Conservation (phyloP, 208 protist species). For the Leishmania turanica region DNA sequence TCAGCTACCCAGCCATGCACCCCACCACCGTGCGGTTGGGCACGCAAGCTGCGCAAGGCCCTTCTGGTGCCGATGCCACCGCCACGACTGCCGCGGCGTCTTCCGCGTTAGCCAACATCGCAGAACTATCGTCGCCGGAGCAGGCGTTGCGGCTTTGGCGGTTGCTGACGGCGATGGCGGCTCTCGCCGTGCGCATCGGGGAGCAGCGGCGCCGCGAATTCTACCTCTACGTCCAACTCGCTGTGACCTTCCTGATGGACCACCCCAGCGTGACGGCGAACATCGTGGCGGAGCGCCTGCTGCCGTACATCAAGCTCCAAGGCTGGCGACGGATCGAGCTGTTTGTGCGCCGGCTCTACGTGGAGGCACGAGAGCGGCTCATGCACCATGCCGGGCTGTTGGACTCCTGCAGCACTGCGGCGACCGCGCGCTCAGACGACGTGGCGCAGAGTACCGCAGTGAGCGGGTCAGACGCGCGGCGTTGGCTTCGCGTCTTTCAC, state of each 20-base stretch:
- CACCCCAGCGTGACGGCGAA: conserved; percentile 42
- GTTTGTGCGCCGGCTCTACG: conserved; percentile 53
- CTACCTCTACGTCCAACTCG: conserved; percentile 50
- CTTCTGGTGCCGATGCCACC: background rate
- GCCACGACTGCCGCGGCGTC: background rate
- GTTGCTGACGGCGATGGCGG: conserved; percentile 44
- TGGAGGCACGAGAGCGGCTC: conserved; percentile 50
- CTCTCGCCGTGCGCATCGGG: conserved; percentile 36
- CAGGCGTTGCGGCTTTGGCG: conserved; percentile 51
- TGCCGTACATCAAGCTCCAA: conserved; percentile 50
- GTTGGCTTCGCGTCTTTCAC: conserved; percentile 32
- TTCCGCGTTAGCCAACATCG: conserved; percentile 28
- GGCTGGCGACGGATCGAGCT: conserved; percentile 63
- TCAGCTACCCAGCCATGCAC: background rate
- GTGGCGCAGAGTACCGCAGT: background rate
- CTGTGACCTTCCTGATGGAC: conserved; percentile 48
- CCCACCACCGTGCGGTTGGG: background rate
- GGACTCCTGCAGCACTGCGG: background rate
- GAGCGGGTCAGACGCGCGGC: background rate
- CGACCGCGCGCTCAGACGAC: background rate
- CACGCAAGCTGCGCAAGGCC: background rate
- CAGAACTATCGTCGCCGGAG: conserved; percentile 40
- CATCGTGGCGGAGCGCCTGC: conserved; percentile 47
- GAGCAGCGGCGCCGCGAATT: conserved; percentile 49
- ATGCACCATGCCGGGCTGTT: conserved; percentile 22